Base-by-base conservation (phyloP, 2,329 filamentous ascomycete genomes). In the Neophaeococcomyces mojaviensis region DNA sequence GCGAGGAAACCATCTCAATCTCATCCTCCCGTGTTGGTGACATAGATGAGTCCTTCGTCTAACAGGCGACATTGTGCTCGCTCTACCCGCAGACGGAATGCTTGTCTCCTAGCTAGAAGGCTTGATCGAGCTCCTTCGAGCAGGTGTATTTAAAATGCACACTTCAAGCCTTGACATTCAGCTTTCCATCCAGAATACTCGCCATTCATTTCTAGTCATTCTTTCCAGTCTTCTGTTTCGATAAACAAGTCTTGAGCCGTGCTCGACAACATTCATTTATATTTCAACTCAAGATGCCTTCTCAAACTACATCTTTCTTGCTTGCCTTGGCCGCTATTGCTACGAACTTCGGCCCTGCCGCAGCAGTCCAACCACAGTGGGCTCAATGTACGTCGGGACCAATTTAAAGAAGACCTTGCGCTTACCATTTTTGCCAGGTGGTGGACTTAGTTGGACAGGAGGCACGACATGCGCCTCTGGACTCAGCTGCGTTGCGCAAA, bases 381-480 rank as follows among this genome's bases (percentile, higher is more conserved):
- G 52, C 37, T 32, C 52, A 54, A 46, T 54, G 52, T 54, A 48
- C 26, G 43, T 26, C 22, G 16, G 7, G n/a, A 24, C 18, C 13
- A 39, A 15, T 22, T 13, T 22, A 22, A 19, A 3, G 4, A 12
- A 6, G 10, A 13, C 13, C 40, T 30, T 15, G 31, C 63, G 65
- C 44, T 65, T 8, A 30, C n/a, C 5, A 42, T 15, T 10, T 40
- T n/a, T n/a, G 15, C 12, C 43, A 54, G 52, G 65, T 41, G 65
- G 65, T 24, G 65, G 65, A 9, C 50, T 35, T 16, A 56, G 54
- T 32, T 67, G 59, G 56, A 60, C 57, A 9, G 64, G 64, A 2
- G 44, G 62, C 4, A 66, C 61, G 7, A 51, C 47, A 2, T 68
- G 65, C 47, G 57, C 35, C 9, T 57, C 59, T 46, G 59, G 59